Percentiles rank a stretch among this genome's conserved stretches.
Evolutionary conservation across 768 basidiomycete genomes (phyloP).

Genomic region (Leccinum truebloodii): DNA sequence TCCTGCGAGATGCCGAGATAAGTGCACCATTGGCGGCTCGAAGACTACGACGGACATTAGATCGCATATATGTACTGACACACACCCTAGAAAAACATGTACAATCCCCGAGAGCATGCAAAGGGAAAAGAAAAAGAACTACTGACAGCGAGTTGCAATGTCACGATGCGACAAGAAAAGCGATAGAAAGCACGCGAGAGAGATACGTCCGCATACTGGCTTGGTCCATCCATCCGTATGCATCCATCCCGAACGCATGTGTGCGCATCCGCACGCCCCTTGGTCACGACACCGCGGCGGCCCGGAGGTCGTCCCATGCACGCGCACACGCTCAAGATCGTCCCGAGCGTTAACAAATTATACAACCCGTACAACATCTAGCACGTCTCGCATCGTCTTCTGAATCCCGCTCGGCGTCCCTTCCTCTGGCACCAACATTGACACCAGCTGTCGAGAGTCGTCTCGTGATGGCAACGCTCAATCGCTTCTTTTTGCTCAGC

Average conservation of each 20-base stretch:
- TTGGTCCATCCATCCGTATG: slow-evolving; percentile 4
- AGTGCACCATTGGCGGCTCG: background rate
- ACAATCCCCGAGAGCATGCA: slow-evolving; percentile 5
- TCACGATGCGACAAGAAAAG: slow-evolving; percentile 2
- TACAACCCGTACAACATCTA: slow-evolving; percentile 42
- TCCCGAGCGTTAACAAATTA: slow-evolving; percentile 35
- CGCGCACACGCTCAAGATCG: background rate
- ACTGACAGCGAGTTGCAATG: slow-evolving; percentile 6
- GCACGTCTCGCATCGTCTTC: slow-evolving; percentile 21
- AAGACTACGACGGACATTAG: slow-evolving; percentile 1
- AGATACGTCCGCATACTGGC: background rate
- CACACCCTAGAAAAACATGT: slow-evolving; percentile 8
- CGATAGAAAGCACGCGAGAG: background rate
- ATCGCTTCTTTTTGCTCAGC: slow-evolving; percentile 55
- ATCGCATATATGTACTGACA: slow-evolving; percentile 7
- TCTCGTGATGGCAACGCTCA: slow-evolving; percentile 31
- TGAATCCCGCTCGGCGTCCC: slow-evolving; percentile 1
- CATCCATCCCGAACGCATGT: background rate
- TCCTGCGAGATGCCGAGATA: background rate
- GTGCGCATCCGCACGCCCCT: background rate
- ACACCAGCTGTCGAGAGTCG: slow-evolving; percentile 19
- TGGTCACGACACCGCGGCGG: no score
- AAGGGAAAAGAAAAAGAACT: background rate
- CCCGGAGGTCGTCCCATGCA: background rate
- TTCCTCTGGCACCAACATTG: background rate